phyloP scores from a whole-genome alignment of 371 early-diverging fungal species.

The Basidiobolus meristosporus region DNA sequence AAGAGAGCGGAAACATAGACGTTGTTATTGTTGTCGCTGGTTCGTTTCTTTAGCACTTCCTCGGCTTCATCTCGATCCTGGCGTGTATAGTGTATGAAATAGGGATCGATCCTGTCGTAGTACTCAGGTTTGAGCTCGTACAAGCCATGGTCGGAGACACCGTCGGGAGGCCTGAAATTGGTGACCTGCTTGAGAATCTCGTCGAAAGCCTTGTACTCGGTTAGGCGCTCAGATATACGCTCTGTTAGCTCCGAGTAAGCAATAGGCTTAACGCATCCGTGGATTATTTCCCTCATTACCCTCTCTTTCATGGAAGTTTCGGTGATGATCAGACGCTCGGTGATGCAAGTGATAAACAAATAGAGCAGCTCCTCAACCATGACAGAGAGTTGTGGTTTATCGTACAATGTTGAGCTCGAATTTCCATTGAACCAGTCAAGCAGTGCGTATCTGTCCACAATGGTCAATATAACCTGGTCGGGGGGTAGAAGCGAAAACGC shows the following conservation, averaged over 20 bases:
- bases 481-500: constrained; percentile 43
- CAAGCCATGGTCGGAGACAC: constrained; percentile 59
- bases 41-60: constrained; percentile 29
- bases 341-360: constrained; percentile 54
- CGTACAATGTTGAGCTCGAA: constrained; percentile 27
- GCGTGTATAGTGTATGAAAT: constrained; percentile 80
- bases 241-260: constrained; percentile 77
- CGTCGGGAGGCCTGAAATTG: constrained; percentile 58
- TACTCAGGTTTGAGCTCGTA: constrained; percentile 71
- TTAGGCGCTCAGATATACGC: constrained; percentile 64
- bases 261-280: constrained; percentile 46
- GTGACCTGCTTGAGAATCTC: constrained; percentile 51
- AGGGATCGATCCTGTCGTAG: constrained; percentile 68
- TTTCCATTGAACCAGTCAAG: constrained; percentile 60
- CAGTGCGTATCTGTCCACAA: constrained; percentile 75
- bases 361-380: constrained; percentile 77
- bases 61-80: constrained; percentile 83
- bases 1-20: too few species aligned
- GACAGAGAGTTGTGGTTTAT: constrained; percentile 38
- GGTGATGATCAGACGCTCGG: constrained; percentile 55
- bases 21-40: too few species aligned
- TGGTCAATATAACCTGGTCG: constrained; percentile 49
- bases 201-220: constrained; percentile 56
- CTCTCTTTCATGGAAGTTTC: constrained; percentile 40
- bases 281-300: constrained; percentile 72